These are phyloP conservation scores for Prosopis cineraria DNA, from an alignment of 306 rosid genomes.

Conservation along the genomic window DNA sequence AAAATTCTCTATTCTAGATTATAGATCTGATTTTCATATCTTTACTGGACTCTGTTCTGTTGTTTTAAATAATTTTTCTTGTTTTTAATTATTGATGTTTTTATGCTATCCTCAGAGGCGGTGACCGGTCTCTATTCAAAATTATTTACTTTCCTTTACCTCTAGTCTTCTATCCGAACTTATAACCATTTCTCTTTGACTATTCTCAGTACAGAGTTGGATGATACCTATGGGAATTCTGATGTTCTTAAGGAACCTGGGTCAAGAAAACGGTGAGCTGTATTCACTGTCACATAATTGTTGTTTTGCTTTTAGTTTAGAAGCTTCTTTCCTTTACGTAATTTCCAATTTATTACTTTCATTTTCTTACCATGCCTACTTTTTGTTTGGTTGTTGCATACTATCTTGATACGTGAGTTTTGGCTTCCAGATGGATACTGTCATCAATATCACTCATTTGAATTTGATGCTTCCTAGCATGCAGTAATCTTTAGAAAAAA, in stretches of 20 bases:
- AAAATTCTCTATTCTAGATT: background rate
- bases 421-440: background rate
- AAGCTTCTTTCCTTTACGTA: background rate
- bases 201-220: conserved; percentile 57
- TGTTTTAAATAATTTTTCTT: background rate
- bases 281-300: background rate
- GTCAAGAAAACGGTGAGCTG: conserved; percentile 57
- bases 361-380: background rate
- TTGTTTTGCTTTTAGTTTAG: background rate
- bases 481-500: background rate
- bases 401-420: background rate
- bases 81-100: background rate
- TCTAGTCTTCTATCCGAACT: background rate
- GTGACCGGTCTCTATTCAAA: background rate
- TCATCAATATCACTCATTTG: background rate
- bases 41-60: background rate
- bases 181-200: conserved; percentile 5
- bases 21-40: background rate
- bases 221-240: conserved; percentile 41
- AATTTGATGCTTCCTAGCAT: background rate
- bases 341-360: background rate
- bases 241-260: conserved; percentile 52
- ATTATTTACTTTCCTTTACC: background rate
- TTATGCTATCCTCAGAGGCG: background rate
- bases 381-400: conserved; percentile 17